Evolutionary conservation across 2,329 filamentous ascomycete genomes (phyloP).

Genomic region (Exophiala calicioides): DNA sequence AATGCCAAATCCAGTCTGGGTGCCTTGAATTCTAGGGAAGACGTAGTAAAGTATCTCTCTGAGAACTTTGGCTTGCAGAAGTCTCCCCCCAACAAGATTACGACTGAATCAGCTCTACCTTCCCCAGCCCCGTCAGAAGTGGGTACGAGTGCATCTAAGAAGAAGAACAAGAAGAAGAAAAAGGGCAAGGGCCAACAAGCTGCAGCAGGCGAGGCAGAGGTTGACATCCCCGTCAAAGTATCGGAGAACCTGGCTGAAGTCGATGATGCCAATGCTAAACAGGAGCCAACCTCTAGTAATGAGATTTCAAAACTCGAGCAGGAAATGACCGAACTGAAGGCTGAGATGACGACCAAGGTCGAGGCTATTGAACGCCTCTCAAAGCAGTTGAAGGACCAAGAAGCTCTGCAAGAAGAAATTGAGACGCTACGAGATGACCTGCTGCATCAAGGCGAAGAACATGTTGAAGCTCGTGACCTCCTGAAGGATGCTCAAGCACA

Average conservation of each 20-base stretch:
- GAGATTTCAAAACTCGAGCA: conserved; percentile 35
- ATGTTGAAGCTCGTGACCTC: conserved; percentile 78
- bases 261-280: conserved; percentile 7
- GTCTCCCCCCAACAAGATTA: conserved; percentile 9
- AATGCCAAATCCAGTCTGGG: conserved; percentile 14
- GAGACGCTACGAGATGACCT: conserved; percentile 80
- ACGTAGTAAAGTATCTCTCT: conserved; percentile 43
- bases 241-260: conserved; percentile 31
- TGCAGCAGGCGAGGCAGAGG: conserved; percentile 41
- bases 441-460: conserved; percentile 75
- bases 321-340: conserved; percentile 30
- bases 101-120: conserved; percentile 25
- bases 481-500: conserved; percentile 69
- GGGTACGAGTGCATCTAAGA: conserved; percentile 47
- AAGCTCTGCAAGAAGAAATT: conserved; percentile 80
- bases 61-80: conserved; percentile 33
- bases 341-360: conserved; percentile 59
- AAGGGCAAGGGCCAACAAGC: conserved; percentile 51
- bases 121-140: conserved; percentile 28
- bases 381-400: conserved; percentile 71
- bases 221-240: conserved; percentile 40
- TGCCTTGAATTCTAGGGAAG: conserved; percentile 22
- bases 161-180: conserved; percentile 89
- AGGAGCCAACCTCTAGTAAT: neutral
- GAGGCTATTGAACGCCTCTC: conserved; percentile 70